Evolutionary conservation across 148 eudicot species (phyloP), one percentile per base, ranked within the genome.

Genomic region (Nepenthes gracilis): DNA sequence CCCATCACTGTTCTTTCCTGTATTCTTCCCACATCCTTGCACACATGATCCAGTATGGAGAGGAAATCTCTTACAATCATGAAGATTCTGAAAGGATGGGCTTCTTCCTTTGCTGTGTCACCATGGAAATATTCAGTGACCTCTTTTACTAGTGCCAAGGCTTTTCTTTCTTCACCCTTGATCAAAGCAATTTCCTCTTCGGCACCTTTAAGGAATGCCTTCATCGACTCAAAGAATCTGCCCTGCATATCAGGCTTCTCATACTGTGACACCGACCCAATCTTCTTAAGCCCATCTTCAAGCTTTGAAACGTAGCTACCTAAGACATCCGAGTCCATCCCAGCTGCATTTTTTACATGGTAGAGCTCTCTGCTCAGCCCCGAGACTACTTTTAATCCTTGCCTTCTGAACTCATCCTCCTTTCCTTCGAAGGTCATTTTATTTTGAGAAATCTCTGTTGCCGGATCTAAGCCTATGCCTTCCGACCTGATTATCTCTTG

Each of bases 401-500:
- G 90, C 68, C 83, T 92, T 72, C 73, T 78, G 73, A 85, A 91
- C 35, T 75, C 83, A 47, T 85, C 90, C 43, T 85, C 90, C 71
- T 80, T 85, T 48, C 72, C 61, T 63, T 73, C 67, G 2, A 80
- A 62, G 70, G 67, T 81, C 12, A 72, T 49, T 58, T 76, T 75
- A 55, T 72, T 61, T 35, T 70, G 66, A 43, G 49, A 66, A 38
- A n/a, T 61, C 57, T 74, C 81, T n/a, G 60, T 58, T 49, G 47
- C 48, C 35, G 75, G 60, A 47, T 77, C 69, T 60, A 85, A 69
- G 52, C 71, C 75, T 60, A 70, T 64, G 58, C 79, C 99, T 87
- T 89, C 95, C 2, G 92, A 82, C 64, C 85, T 74, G 70, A 85
- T 77, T 47, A 93, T 93, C 81, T 93, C 99, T 74, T 93, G 99